These are phyloP conservation scores for Hamamelis virginiana DNA, from an alignment of 164 flowering plant species.

Conservation along the genomic window DNA sequence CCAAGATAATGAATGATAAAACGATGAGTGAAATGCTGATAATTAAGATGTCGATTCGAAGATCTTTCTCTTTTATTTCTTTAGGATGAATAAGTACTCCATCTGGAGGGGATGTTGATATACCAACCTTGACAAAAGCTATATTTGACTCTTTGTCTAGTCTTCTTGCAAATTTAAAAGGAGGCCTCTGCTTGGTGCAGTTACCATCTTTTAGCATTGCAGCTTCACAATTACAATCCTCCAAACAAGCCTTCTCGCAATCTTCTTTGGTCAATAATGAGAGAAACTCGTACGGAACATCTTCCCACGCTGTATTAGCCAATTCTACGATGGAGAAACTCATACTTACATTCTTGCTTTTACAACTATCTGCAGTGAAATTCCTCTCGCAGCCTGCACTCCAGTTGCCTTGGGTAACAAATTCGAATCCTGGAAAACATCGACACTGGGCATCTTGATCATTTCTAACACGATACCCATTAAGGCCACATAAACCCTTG, in stretches of 20 bases:
- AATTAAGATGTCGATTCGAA: constrained; percentile 4
- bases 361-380: constrained; percentile 7
- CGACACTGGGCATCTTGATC: background rate
- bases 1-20: constrained; percentile 5
- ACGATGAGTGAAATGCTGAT: background rate
- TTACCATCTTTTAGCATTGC: background rate
- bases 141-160: background rate
- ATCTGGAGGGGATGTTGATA: background rate
- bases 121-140: constrained; percentile 3
- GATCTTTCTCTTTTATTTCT: background rate
- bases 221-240: constrained; percentile 21
- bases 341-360: background rate
- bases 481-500: background rate
- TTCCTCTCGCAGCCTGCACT: constrained; percentile 20
- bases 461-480: background rate
- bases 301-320: constrained; percentile 6
- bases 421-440: constrained; percentile 23
- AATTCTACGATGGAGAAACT: background rate
- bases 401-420: background rate
- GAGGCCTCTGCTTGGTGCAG: constrained; percentile 6
- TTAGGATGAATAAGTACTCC: background rate
- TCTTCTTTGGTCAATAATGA: background rate
- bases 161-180: constrained; percentile 6
- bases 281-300: background rate
- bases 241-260: constrained; percentile 14